Percentiles rank a stretch among this genome's conserved stretches.
phyloP scores from a whole-genome alignment of 495 filamentous ascomycete species.

The Penicillium canescens region DNA sequence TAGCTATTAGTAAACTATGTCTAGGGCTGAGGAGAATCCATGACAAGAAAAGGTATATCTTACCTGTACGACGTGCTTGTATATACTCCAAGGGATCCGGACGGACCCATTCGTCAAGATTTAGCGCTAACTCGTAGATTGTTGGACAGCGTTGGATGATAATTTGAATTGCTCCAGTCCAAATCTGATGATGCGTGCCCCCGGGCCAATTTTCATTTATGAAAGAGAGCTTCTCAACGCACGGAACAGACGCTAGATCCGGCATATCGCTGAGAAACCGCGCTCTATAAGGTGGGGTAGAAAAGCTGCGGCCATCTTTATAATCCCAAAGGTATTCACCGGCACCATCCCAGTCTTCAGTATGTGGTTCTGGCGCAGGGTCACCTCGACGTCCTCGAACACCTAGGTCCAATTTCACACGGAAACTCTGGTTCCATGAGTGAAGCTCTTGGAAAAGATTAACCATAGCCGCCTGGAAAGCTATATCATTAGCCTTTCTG shows the following conservation, averaged over 20 bases:
- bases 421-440: not conserved
- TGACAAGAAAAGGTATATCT: not conserved
- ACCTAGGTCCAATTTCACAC: not conserved
- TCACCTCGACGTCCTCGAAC: not conserved
- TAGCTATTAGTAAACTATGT: not conserved
- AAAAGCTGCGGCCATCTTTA: not conserved
- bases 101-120: not conserved
- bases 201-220: not conserved
- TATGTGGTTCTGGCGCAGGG: not conserved
- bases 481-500: not conserved
- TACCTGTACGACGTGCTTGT: not conserved
- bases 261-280: not conserved
- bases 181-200: not conserved
- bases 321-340: not conserved
- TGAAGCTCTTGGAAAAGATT: not conserved
- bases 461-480: not conserved
- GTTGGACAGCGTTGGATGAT: not conserved
- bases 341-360: not conserved
- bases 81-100: slow-evolving; percentile 1
- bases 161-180: not conserved
- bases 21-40: not conserved
- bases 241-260: not conserved
- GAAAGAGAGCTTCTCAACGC: not conserved
- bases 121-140: not conserved
- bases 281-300: not conserved